Evolutionary conservation across 305 asterid species (phyloP).

Genomic region (Salvia sclarea): DNA sequence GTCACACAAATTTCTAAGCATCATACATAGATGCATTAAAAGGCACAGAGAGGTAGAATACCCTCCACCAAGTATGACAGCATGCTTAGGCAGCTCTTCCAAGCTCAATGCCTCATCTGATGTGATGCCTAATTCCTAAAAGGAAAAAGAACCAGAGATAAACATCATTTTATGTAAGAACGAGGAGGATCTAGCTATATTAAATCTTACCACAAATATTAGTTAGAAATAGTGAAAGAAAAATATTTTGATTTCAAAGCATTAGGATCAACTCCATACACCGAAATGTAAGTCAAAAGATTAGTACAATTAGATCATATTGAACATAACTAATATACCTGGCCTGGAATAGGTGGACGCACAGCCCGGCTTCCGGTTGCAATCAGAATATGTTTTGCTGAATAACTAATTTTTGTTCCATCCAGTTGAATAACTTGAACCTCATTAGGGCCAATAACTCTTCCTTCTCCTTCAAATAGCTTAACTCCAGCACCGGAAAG

Average conservation of each 20-base stretch:
- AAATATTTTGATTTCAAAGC: slow-evolving; percentile 6
- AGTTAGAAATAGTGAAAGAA: not conserved
- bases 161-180: slow-evolving; percentile 2
- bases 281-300: slow-evolving; percentile 9
- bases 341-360: slow-evolving; percentile 82
- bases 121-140: slow-evolving; percentile 87
- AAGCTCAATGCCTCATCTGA: slow-evolving; percentile 99
- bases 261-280: slow-evolving; percentile 15
- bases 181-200: slow-evolving; percentile 3
- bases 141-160: slow-evolving; percentile 12
- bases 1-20: slow-evolving; percentile 23
- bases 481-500: slow-evolving; percentile 91
- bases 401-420: slow-evolving; percentile 86
- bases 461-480: slow-evolving; percentile 97
- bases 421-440: slow-evolving; percentile 90
- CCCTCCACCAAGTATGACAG: slow-evolving; percentile 93
- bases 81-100: slow-evolving; percentile 94
- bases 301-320: slow-evolving; percentile 11
- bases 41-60: slow-evolving; percentile 36
- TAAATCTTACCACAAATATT: not conserved
- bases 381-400: slow-evolving; percentile 84
- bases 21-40: slow-evolving; percentile 16
- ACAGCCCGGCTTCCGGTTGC: slow-evolving; percentile 97
- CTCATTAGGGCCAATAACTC: slow-evolving; percentile 88
- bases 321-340: slow-evolving; percentile 42